phyloP scores from a whole-genome alignment of 176 grass and related monocot genomes.

The Otatea glauca region DNA sequence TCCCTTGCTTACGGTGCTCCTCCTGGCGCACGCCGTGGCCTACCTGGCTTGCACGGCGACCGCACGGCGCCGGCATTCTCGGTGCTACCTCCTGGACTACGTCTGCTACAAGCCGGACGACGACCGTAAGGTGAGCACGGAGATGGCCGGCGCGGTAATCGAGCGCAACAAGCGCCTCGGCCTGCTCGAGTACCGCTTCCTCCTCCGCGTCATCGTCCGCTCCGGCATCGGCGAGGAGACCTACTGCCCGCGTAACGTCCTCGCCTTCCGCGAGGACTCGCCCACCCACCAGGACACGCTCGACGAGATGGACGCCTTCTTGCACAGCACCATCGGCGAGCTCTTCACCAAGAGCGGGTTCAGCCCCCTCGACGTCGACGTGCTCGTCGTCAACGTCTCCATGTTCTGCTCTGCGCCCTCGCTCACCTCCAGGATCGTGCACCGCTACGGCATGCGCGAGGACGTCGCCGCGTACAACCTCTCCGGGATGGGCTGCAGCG shows the following conservation, averaged over 20 bases:
- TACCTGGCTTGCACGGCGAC: constrained; percentile 23
- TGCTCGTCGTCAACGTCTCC: constrained; percentile 59
- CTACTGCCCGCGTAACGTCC: constrained; percentile 57
- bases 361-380: constrained; percentile 47
- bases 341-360: constrained; percentile 46
- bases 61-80: neutral
- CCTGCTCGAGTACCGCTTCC: constrained; percentile 58
- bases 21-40: constrained; percentile 34
- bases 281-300: constrained; percentile 46
- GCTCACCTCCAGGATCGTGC: constrained; percentile 53
- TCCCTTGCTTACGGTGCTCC: neutral
- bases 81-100: constrained; percentile 79
- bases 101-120: constrained; percentile 58
- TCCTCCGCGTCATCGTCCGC: constrained; percentile 70
- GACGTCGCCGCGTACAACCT: constrained; percentile 71
- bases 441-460: constrained; percentile 56
- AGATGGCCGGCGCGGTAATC: constrained; percentile 45
- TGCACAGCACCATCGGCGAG: constrained; percentile 38
- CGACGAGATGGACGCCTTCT: constrained; percentile 66
- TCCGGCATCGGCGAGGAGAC: constrained; percentile 78
- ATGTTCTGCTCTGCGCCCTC: constrained; percentile 70
- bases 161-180: constrained; percentile 53
- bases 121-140: constrained; percentile 55
- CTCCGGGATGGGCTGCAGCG: constrained; percentile 81
- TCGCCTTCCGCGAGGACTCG: constrained; percentile 54